Base-by-base conservation (phyloP, 1,284 basidiomycete species). In the Marasmius fiardii region DNA sequence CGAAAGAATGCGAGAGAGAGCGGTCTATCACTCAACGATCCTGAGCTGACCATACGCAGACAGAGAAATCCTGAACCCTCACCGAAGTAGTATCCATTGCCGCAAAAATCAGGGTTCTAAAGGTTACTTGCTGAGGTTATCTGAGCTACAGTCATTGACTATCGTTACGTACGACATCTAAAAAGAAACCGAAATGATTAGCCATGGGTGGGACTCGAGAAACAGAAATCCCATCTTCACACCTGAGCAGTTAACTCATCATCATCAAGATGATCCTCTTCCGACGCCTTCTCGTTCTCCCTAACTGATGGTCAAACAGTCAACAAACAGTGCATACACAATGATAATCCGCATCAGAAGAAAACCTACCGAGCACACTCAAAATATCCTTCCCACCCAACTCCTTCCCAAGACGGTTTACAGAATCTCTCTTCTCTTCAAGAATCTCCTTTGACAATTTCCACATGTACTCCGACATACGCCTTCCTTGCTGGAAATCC, bases 381-480 rank as follows among this genome's bases (percentile, higher is more conserved):
- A 81, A 68, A 43, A 80, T 72, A 62, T 81, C 77, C 50, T 75
- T 78, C 14, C 73, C 74, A 24, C 72, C 58, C 49, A 74, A 70
- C 12, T 63, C 54, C 8, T 57, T 48, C 0, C 72, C 55, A 7
- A 61, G 67, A 16, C 70, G 66, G 26, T 75, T 69, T 0, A 72
- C 74, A 51, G 64, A 60, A 26, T 60, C 62, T 62, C 68, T 73
- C 65, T 77, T 81, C 24, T 63, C 64, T 21, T 39, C 33, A 26
- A 39, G 49, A 5, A 54, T 49, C 20, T 41, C 44, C 20, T 28
- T 48, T 3, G 53, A 28, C 1, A 54, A 20, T 18, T 48, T 35
- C 28, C 45, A 39, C 45, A 57, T 57, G 45, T 48, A 50, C 14
- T 57, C 52, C 10, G 47, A 16, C 45, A 57, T 41, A 20, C 53